Percentiles rank a stretch among this genome's conserved stretches.
Conservation (phyloP, 371 early-diverging fungal genomes). For the Blastocladiella emersonii region DNA sequence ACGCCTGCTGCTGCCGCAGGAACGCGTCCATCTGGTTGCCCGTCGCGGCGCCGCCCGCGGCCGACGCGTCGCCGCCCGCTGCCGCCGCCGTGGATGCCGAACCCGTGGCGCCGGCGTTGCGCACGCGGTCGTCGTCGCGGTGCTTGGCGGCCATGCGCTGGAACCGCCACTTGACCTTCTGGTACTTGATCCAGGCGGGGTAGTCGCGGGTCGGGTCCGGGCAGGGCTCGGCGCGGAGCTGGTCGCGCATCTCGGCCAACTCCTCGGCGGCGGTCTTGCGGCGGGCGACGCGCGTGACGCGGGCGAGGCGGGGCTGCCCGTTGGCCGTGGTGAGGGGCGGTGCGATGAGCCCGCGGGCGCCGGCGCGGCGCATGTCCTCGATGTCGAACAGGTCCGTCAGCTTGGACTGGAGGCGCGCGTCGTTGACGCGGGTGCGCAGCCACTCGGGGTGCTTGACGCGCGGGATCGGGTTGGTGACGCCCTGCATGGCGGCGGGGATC, state of each 20-base stretch:
- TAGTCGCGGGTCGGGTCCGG: constrained; percentile 31
- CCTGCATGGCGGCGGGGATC: constrained; percentile 98
- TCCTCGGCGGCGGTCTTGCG: constrained; percentile 2
- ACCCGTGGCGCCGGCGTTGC: not conserved
- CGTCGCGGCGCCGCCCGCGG: not conserved
- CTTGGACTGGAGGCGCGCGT: constrained; percentile 53
- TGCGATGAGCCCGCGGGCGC: not conserved
- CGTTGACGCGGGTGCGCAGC: constrained; percentile 65
- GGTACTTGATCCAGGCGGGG: constrained; percentile 42
- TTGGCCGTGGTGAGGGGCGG: constrained; percentile 11
- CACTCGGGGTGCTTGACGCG: constrained; percentile 91
- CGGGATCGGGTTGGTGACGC: constrained; percentile 83
- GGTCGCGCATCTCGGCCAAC: not conserved
- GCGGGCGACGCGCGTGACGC: not conserved
- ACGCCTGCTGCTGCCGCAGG: constrained; percentile 20
- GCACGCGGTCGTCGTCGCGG: constrained; percentile 16
- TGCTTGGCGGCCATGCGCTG: constrained; percentile 34
- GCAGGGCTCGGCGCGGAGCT: constrained; percentile 15
- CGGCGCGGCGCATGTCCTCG: constrained; percentile 37
- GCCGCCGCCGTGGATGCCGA: not conserved
- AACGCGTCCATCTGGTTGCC: not conserved
- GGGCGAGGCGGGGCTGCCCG: constrained; percentile 1
- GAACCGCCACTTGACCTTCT: constrained; percentile 57
- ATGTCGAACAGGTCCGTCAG: constrained; percentile 81
- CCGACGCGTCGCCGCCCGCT: not conserved